These are phyloP conservation scores for Exophiala oligosperma DNA, from an alignment of 2,329 filamentous ascomycete genomes.

Conservation along the genomic window DNA sequence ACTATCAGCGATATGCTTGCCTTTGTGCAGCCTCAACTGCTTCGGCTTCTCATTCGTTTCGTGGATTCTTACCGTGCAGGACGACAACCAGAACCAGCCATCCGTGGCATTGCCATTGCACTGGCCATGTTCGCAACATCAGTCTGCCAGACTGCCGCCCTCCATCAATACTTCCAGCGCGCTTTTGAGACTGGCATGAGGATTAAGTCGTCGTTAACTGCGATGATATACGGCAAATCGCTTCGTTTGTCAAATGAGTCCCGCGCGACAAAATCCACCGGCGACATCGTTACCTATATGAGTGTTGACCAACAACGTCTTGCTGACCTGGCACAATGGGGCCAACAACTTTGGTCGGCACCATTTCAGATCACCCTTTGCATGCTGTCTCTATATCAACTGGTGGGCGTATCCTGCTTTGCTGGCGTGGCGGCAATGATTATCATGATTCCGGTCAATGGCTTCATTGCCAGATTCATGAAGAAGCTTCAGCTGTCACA, in stretches of 20 bases:
- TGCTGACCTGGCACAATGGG: conserved; percentile 92
- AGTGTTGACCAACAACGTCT: conserved; percentile 95
- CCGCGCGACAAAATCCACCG: conserved; percentile 81
- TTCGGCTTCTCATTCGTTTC: conserved; percentile 80
- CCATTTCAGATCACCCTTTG: conserved; percentile 95
- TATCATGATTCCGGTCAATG: conserved; percentile 95
- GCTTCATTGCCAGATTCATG: conserved; percentile 87
- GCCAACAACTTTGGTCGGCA: conserved; percentile 92
- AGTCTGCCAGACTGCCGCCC: conserved; percentile 78
- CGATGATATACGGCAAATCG: conserved; percentile 90
- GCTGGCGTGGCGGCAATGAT: conserved; percentile 94
- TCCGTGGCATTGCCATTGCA: conserved; percentile 83
- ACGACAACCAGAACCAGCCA: conserved; percentile 68
- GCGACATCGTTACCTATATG: conserved; percentile 99
- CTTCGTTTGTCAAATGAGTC: conserved; percentile 91
- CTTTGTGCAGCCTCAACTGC: conserved; percentile 87
- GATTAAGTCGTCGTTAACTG: conserved; percentile 86
- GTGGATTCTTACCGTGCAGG: conserved; percentile 70
- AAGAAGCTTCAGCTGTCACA: conserved; percentile 92
- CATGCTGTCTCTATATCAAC: conserved; percentile 91
- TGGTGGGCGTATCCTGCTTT: conserved; percentile 95
- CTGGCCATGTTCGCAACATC: conserved; percentile 90
- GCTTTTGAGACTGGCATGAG: conserved; percentile 96
- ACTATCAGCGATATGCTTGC: conserved; percentile 80
- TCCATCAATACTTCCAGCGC: conserved; percentile 97